A percentile compares a stretch with the other conserved stretches of the same genome.
Evolutionary conservation across 2,329 filamentous ascomycete genomes (phyloP).

Genomic region (Penicillium sp.): DNA sequence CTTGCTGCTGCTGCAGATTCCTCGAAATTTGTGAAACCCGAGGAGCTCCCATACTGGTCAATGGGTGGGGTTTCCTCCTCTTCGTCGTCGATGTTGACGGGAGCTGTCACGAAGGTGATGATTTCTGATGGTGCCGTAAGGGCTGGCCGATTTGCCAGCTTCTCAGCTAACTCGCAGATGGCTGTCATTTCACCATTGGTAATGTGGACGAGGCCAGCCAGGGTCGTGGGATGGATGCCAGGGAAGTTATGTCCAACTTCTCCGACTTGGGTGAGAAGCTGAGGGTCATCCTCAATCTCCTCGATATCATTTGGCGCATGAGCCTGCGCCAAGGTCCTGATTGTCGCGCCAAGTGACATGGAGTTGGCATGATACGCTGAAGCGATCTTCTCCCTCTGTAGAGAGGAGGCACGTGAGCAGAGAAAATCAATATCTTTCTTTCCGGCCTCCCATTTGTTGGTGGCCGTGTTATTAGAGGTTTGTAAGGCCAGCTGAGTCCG

Average conservation of each 20-base stretch:
- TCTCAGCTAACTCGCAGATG: slow-evolving; percentile 58
- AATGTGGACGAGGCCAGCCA: slow-evolving; percentile 54
- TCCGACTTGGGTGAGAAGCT: slow-evolving; percentile 49
- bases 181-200: slow-evolving; percentile 55
- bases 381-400: slow-evolving; percentile 47
- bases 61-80: slow-evolving; percentile 4
- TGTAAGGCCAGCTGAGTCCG: slow-evolving; percentile 18
- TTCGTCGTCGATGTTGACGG: slow-evolving; percentile 27
- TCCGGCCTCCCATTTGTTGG: slow-evolving; percentile 58
- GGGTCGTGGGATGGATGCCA: slow-evolving; percentile 46
- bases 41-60: background rate
- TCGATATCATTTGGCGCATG: slow-evolving; percentile 42
- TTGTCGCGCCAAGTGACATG: slow-evolving; percentile 54
- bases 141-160: slow-evolving; percentile 44
- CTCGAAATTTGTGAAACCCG: slow-evolving; percentile 20
- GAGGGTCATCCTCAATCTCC: slow-evolving; percentile 40
- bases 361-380: slow-evolving; percentile 59
- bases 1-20: slow-evolving; percentile 40
- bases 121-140: slow-evolving; percentile 34
- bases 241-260: slow-evolving; percentile 56
- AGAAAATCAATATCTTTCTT: slow-evolving; percentile 60
- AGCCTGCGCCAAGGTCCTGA: slow-evolving; percentile 52
- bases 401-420: slow-evolving; percentile 48
- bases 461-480: slow-evolving; percentile 6
- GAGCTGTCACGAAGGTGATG: slow-evolving; percentile 43